Percentiles rank a stretch among this genome's conserved stretches.
phyloP scores from a whole-genome alignment of 2,329 filamentous ascomycete species.

The Microcyclosporella mali region DNA sequence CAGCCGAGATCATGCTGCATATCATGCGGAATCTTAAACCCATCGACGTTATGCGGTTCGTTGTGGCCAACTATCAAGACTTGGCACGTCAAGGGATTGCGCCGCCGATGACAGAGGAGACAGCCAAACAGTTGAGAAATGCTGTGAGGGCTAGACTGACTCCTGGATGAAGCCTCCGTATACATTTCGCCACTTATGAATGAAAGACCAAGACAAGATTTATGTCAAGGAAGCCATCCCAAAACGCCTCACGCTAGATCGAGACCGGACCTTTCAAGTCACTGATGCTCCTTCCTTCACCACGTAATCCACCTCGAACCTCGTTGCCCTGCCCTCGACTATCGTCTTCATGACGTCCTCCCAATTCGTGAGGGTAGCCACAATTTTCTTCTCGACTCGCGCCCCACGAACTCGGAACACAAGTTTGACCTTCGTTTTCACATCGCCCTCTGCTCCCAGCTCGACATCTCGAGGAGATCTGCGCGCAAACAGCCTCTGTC shows the following conservation, averaged over 20 bases:
- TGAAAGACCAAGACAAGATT: not conserved
- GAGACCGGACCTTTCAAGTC: too few species aligned
- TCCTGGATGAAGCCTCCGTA: not conserved
- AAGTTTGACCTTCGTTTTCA: too few species aligned
- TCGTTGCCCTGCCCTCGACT: not conserved
- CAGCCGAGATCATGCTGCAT: constrained; percentile 37
- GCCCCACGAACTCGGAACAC: not conserved
- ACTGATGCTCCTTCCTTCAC: not conserved
- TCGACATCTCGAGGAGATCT: too few species aligned
- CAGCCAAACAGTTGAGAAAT: constrained; percentile 21
- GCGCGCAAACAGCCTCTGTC: too few species aligned
- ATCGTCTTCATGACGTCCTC: not conserved
- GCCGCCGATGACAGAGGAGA: constrained; percentile 26
- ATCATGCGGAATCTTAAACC: constrained; percentile 36
- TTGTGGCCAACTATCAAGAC: constrained; percentile 34
- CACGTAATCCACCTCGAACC: not conserved
- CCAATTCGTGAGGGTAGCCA: not conserved
- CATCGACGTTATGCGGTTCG: constrained; percentile 35
- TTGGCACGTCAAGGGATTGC: constrained; percentile 31
- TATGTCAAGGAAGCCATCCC: not conserved
- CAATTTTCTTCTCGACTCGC: not conserved
- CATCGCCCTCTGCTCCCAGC: too few species aligned
- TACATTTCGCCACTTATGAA: not conserved
- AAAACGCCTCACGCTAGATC: not conserved
- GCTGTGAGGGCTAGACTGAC: constrained; percentile 14